Evolutionary conservation across 208 protist genomes (phyloP), one percentile per base, ranked within the genome.

Genomic region (Phytomonas serpens): DNA sequence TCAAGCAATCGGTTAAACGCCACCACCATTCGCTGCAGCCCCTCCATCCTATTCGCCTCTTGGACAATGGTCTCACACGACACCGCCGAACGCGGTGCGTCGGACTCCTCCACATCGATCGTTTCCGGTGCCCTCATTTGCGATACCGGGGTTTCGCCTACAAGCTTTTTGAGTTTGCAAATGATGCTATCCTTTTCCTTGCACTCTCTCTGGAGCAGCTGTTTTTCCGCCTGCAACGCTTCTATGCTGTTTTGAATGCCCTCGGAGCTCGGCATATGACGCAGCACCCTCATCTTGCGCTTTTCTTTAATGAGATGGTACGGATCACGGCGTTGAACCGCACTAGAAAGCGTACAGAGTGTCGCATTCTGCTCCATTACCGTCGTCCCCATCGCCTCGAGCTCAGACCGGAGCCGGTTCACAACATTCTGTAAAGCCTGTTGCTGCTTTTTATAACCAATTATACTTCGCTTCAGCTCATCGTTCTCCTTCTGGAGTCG

Each of bases 291-390:
- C 34, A 61, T n/a, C 51, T 77, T 47, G 30, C 62, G 89, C 5
- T 65, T 71, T 27, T 78, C 70, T 64, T 81, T 79, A 23, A 89
- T 74, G 14, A 93, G 74, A 67, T 75, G 84, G 62, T 86, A 82
- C 40, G 87, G 87, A 51, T 84, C 84, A 10, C 52, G 83, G 3
- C 87, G 80, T 64, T 81, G 68, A 75, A 92, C 84, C 51, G 83
- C 79, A 1, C 36, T 63, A 9, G 77, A 75, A 7, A 92, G 63
- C 3, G 77, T 72, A 23, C 74, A 73, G 68, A 93, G 74, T 3
- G 84, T 84, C 27, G 65, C 82, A 4, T 83, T 85, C 69, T 96
- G 88, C 38, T 83, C 69, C 69, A 77, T 64, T 6, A 96, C 68
- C 16, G 82, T 83, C 13, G 64, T 13, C 4, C 86, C 80, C 69